A percentile compares a stretch with the other conserved stretches of the same genome.
These are phyloP conservation scores for Lactarius deliciosus DNA, from an alignment of 768 basidiomycete genomes.

Conservation along the genomic window DNA sequence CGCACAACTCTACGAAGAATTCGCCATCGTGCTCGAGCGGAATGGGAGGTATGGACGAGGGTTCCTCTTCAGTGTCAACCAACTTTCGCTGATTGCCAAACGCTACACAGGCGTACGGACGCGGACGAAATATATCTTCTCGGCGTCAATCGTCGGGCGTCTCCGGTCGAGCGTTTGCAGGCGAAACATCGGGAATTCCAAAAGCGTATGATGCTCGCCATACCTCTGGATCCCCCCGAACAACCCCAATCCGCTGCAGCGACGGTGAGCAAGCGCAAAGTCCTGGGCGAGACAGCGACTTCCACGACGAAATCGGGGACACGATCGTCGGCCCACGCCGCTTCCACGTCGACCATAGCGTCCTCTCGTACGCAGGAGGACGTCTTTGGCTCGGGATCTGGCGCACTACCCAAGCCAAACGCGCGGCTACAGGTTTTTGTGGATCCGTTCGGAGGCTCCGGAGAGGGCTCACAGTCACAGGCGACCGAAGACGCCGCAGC, in stretches of 20 bases:
- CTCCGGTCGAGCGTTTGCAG: conserved; percentile 78
- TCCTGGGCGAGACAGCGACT: conserved; percentile 46
- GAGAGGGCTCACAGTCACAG: conserved; percentile 47
- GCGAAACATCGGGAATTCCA: conserved; percentile 83
- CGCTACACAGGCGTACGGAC: conserved; percentile 62
- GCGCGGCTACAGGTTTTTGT: conserved; percentile 66
- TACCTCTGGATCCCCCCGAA: conserved; percentile 34
- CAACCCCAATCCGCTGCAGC: conserved; percentile 37
- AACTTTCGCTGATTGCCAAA: conserved; percentile 12
- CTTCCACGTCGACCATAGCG: conserved; percentile 33
- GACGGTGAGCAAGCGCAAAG: conserved; percentile 41
- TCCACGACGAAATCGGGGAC: conserved; percentile 32
- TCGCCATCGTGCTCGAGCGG: conserved; percentile 79
- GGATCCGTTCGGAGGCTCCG: conserved; percentile 61
- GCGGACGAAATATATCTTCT: conserved; percentile 90
- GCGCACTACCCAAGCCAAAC: conserved; percentile 46
- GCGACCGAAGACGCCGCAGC: conserved; percentile 37
- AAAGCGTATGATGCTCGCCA: conserved; percentile 77
- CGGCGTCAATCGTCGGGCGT: conserved; percentile 80
- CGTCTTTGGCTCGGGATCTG: conserved; percentile 32
- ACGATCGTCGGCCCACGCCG: conserved; percentile 30
- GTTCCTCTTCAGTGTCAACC: background rate
- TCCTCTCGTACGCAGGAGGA: conserved; percentile 32
- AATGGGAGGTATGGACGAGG: conserved; percentile 62
- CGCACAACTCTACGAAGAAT: conserved; percentile 89